Conservation (phyloP, 768 basidiomycete species). For the Rhizopogon roseolus region DNA sequence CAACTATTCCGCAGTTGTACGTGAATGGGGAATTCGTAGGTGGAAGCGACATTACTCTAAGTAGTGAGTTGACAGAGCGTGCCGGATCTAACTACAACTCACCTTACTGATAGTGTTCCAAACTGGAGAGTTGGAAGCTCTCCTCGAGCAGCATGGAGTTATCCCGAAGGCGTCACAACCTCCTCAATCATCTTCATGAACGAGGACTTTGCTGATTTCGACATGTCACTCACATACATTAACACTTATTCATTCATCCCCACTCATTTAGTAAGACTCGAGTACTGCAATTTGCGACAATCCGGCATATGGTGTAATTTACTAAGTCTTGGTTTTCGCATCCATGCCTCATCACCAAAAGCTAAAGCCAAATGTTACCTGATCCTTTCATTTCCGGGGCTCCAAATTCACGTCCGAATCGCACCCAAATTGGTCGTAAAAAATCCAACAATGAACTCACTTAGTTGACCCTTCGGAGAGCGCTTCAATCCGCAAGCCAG, state of each 20-base stretch:
- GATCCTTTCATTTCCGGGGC: neutral
- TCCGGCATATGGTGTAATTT: neutral
- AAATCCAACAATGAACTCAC: too few relatives aligned
- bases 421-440: too few relatives aligned
- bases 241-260: neutral
- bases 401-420: neutral
- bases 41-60: constrained; percentile 91
- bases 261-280: neutral
- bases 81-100: neutral
- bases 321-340: neutral
- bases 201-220: neutral
- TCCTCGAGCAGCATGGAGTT: neutral
- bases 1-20: constrained; percentile 94
- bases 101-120: constrained; percentile 3
- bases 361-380: too few relatives aligned
- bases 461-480: too few relatives aligned
- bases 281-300: neutral
- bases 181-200: neutral
- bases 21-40: constrained; percentile 94
- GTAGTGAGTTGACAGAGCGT: constrained; percentile 54
- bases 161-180: neutral
- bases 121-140: neutral
- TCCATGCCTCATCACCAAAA: neutral
- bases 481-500: too few relatives aligned
- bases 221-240: neutral